These are phyloP conservation scores for Beta vulgaris DNA, from an alignment of 148 eudicot genomes.

Conservation along the genomic window DNA sequence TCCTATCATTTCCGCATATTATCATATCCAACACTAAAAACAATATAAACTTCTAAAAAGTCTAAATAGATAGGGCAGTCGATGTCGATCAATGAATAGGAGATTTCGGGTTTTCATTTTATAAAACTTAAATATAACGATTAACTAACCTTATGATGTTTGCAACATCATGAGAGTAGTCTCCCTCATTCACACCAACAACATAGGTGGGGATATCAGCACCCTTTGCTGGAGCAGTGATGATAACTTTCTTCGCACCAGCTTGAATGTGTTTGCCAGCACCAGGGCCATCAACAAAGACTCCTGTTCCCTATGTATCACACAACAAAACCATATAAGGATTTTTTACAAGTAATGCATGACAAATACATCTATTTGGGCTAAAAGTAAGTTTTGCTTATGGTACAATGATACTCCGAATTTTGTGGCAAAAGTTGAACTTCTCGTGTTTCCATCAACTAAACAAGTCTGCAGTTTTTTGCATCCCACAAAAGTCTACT, in stretches of 20 bases:
- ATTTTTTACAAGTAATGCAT: background rate
- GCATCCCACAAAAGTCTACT: too few species aligned
- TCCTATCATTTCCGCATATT: conserved; percentile 4
- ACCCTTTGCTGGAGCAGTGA: conserved; percentile 99
- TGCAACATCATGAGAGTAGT: conserved; percentile 72
- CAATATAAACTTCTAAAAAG: background rate
- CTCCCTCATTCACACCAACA: conserved; percentile 85
- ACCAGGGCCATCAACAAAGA: conserved; percentile 97
- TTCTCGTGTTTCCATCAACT: too few species aligned
- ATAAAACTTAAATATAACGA: background rate
- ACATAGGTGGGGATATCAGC: conserved; percentile 98
- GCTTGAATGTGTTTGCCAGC: conserved; percentile 99
- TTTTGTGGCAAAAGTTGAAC: too few species aligned
- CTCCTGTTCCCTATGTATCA: conserved; percentile 80
- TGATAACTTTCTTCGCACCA: conserved; percentile 96
- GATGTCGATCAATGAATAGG: background rate
- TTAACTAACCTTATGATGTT: conserved; percentile 73
- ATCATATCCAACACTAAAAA: background rate
- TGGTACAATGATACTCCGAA: too few species aligned
- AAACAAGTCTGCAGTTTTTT: too few species aligned
- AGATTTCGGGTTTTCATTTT: background rate
- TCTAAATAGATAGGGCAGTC: background rate
- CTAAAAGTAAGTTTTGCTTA: too few species aligned
- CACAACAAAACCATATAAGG: background rate
- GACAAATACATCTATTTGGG: background rate